A percentile compares a stretch with the other conserved stretches of the same genome.
Evolutionary conservation across 169 alveolate genomes (phyloP).

Genomic region (Amoebophrya sp.): DNA sequence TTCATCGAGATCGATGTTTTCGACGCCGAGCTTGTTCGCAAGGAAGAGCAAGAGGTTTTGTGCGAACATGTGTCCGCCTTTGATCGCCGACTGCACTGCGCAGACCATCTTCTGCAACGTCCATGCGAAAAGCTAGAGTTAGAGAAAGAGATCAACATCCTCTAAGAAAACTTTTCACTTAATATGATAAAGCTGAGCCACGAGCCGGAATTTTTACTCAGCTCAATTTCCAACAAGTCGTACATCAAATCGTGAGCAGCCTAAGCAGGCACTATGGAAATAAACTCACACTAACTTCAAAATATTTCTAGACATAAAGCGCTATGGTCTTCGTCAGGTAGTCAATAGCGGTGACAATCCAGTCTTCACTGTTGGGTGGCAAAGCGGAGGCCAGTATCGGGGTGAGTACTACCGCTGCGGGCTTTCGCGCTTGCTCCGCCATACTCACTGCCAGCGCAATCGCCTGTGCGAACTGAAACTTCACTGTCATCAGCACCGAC

Average conservation of each 20-base stretch:
- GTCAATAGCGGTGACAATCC: not conserved
- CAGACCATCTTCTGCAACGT: constrained; percentile 7
- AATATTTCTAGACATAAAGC: too few relatives aligned
- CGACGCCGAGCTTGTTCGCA: not conserved
- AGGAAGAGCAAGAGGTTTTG: not conserved
- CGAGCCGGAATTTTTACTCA: too few relatives aligned
- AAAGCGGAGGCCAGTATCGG: not conserved
- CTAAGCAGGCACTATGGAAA: too few relatives aligned
- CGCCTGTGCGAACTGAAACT: constrained; percentile 9
- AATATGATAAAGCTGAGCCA: too few relatives aligned
- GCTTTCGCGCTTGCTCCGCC: not conserved
- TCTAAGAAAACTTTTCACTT: too few relatives aligned
- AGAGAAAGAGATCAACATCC: too few relatives aligned
- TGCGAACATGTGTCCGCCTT: not conserved
- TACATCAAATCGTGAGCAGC: too few relatives aligned
- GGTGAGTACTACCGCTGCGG: not conserved
- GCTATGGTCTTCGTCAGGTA: not conserved
- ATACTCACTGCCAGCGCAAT: not conserved
- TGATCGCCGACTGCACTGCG: not conserved
- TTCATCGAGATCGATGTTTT: not conserved
- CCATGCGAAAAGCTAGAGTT: constrained; percentile 6
- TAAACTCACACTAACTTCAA: too few relatives aligned
- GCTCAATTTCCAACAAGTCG: too few relatives aligned
- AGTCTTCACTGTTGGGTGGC: not conserved
- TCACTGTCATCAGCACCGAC: not conserved